Evolutionary conservation across 2,329 filamentous ascomycete genomes (phyloP), one percentile per base, ranked within the genome.

Genomic region (Ramularia collo-cygni): DNA sequence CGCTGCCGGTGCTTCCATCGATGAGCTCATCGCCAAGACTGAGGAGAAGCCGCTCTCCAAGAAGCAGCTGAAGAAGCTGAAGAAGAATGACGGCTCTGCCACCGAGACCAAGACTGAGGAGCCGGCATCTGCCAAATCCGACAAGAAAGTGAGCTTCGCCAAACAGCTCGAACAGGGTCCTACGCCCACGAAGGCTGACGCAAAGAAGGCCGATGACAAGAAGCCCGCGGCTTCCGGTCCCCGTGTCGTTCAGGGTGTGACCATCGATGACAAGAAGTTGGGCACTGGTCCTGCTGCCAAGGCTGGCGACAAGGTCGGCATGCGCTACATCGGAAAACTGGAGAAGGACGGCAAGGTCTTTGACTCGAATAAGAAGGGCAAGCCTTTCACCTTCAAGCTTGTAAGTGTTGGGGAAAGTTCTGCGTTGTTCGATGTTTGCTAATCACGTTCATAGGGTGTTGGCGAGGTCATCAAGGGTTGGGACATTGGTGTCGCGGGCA

Each of bases 391-490:
- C 53, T 96, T 96, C 79, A 94, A 90, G 75, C 80, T 93, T 24
- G 21, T 24, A 24, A 24, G 21, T 24, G 21, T 6, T 24, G 21
- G 46, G 6, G 21, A 24, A 10, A 24, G 21, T 24, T 6, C 21
- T 24, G 6, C 10, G 21, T 10, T 6, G 21, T 24, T 24, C 6
- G 10, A 24, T 10, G 21, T 10, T 6, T 24, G 21, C 21, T 24
- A 24, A 24, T 24, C 6, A 6, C 6, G 10, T 24, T n/a, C n/a
- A 24, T 24, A 24, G 18, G 93, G 92, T 55, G 79, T 81, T 62
- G 89, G 89, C 47, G 86, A 96, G 67, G 93, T 98, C 59, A 98
- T 98, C 74, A 92, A 94, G 77, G 92, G 92, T 54, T 96, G 92
- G 93, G 93, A 98, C 64, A 78, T 96, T 51, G 92, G 92, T 68